Base-by-base conservation (phyloP, 2,329 filamentous ascomycete genomes). In the Tolypocladium amazonense region DNA sequence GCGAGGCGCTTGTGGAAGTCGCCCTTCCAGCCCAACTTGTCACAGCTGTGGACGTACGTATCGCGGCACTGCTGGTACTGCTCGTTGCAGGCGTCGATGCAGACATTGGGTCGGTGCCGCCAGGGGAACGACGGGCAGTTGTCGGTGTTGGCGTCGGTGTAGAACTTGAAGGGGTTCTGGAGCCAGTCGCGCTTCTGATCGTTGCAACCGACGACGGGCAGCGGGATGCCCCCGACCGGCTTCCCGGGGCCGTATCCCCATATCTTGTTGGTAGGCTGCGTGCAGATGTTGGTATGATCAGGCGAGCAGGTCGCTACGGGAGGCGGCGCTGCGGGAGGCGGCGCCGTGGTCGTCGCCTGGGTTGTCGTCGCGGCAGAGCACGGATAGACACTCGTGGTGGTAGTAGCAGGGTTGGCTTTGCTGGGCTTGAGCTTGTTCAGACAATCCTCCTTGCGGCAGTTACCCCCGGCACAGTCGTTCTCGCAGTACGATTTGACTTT, bases 211-310 rank as follows among this genome's bases (percentile, higher is more conserved):
- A 84, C 75, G 59, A 81, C 70, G 54, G 81, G 81, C 58, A 84
- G 71, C 27, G 73, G 70, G 58, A 84, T 82, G 61, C 73, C 76
- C 56, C 79, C 81, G 20, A 83, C 79, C 3, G 79, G 76, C 57
- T 76, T 85, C 41, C 87, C 83, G 1, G 87, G 85, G 1, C 83
- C 85, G 68, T 92, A 93, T 58, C 84, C 85, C 65, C 80, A 82
- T 68, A 81, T 79, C 65, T 82, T 81, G 72, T 74, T 79, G 58
- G 73, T 70, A n/a, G 81, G 77, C 70, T 83, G 79, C 41, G 69
- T 72, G 76, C 81, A 84, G 66, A 84, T 76, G 64, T 78, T 78
- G 59, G 78, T 81, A 1, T 79, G 76, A 39, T 76, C 70, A 2
- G 81, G 78, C 58, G 77, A 72, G 58, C 77, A 74, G 50, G 72